Base-by-base conservation (phyloP, 164 flowering plant species). In the Liquidambar formosana region DNA sequence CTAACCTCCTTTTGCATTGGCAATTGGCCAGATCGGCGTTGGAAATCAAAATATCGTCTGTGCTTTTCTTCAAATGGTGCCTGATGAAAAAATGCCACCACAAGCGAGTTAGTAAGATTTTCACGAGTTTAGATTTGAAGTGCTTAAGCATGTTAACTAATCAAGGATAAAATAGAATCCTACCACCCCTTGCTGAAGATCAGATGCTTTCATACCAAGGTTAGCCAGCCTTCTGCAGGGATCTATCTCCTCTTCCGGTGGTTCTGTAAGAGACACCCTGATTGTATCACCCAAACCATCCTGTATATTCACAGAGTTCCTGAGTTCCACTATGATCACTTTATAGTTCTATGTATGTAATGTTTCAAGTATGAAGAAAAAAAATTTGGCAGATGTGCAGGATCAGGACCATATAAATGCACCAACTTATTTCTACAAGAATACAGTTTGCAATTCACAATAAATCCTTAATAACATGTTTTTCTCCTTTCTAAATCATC, bases 221-320 rank as follows among this genome's bases (percentile, higher is more conserved):
- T 89, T 86, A 52, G 97, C 99, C 76, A 94, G 81, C 70, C 89
- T 87, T 81, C 84, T 83, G 77, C 97, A 94, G 48, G 97, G 99
- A 74, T 94, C 97, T 69, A 94, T 94, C 82, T 94, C 99, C 75
- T 87, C 86, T 71, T 91, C 99, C 43, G 99, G 99, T 68, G 95
- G 83, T 79, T 94, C 99, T 21, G 99, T 94, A 54, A 94, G 97
- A 57, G 99, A 94, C 58, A 94, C 97, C 73, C 99, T 84, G 63
- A 94, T 91, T 59, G 99, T 94, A 80, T 94, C 97, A 22, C 99
- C 97, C 77, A 94, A 69, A 73, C 99, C 99, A 81, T 94, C 99
- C 99, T 94, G 90, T 69, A 76, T 51, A 68, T 26, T 21, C 58
- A 71, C 25, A 61, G 25, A 41, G 46, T 51, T 25, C 8, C 4